A percentile compares a stretch with the other conserved stretches of the same genome.
Evolutionary conservation across 441 rosid species (phyloP).

Genomic region (Erodium moschatum): DNA sequence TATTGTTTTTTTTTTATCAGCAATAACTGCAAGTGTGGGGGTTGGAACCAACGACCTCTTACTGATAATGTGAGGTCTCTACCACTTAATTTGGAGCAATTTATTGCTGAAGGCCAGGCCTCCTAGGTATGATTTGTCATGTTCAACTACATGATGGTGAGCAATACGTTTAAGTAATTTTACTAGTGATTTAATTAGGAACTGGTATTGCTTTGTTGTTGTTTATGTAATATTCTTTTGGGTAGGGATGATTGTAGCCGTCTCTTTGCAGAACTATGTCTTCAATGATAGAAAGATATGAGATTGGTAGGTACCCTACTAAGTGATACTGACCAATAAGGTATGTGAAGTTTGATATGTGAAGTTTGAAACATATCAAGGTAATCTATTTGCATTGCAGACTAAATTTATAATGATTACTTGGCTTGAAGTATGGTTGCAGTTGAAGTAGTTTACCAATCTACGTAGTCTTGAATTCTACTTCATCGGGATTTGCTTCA

Average conservation of each 20-base stretch:
- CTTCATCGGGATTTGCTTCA: neutral
- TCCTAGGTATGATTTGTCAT: neutral
- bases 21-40: too few species aligned
- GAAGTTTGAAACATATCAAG: neutral
- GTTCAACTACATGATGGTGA: neutral
- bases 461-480: conserved; percentile 1
- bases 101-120: too few species aligned
- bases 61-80: too few species aligned
- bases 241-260: too few species aligned
- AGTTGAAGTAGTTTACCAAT: conserved; percentile 7
- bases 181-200: neutral
- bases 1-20: neutral
- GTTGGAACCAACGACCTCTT: too few species aligned
- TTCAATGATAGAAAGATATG: neutral
- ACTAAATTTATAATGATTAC: neutral
- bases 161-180: neutral
- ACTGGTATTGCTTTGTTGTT: neutral
- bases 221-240: neutral
- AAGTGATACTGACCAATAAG: too few species aligned
- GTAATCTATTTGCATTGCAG: neutral
- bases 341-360: neutral
- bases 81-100: too few species aligned
- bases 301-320: neutral
- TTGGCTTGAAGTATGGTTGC: conserved; percentile 7
- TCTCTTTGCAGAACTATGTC: neutral